Evolutionary conservation across 768 basidiomycete species (phyloP).

Genomic region (Russula griseocarnosa): DNA sequence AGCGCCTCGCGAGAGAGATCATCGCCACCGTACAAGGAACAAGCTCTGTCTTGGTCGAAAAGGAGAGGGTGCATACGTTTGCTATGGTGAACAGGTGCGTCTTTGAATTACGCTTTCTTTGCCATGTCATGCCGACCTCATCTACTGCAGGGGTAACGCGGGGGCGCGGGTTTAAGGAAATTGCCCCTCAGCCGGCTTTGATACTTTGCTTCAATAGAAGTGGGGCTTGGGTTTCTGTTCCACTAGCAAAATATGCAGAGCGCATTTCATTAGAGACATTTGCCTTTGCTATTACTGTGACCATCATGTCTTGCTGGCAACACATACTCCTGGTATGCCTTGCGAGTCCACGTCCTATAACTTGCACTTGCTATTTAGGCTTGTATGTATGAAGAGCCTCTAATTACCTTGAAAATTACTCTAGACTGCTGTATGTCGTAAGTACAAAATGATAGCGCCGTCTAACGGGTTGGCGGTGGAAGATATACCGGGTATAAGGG

Average conservation of each 20-base stretch:
- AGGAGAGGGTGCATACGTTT: constrained; percentile 57
- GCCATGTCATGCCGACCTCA: neutral
- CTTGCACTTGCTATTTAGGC: neutral
- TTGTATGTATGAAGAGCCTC: neutral
- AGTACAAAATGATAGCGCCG: neutral
- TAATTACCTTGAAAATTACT: neutral
- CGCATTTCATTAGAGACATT: too few relatives aligned
- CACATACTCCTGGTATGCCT: neutral
- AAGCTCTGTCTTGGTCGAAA: constrained; percentile 54
- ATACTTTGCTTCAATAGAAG: neutral
- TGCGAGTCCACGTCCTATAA: too few relatives aligned
- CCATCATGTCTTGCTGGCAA: neutral
- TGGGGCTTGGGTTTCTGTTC: neutral
- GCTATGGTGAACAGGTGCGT: constrained; percentile 78
- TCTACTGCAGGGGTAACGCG: constrained; percentile 22
- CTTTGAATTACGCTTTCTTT: neutral
- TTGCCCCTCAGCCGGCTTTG: neutral
- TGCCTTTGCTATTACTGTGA: neutral
- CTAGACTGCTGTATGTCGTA: neutral
- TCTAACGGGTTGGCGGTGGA: neutral
- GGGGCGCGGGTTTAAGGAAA: constrained; percentile 17
- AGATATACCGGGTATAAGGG: neutral
- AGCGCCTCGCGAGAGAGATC: constrained; percentile 76
- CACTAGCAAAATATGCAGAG: neutral
- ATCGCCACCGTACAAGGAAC: constrained; percentile 64